Conservation (phyloP, 1,284 basidiomycete genomes). For the Lentinula novae-zelandiae region DNA sequence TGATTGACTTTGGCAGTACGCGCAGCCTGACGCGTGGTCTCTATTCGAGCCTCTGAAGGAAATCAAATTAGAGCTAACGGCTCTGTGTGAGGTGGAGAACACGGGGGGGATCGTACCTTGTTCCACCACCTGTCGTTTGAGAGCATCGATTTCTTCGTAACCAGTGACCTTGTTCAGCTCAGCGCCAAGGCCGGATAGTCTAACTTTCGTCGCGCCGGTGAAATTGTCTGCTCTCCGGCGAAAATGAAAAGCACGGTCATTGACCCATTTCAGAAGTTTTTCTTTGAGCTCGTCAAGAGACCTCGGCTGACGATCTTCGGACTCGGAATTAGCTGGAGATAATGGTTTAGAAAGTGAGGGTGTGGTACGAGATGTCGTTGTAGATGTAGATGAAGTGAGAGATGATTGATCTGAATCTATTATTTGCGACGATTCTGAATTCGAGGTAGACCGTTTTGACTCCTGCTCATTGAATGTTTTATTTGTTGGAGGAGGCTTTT, state of each 20-base stretch:
- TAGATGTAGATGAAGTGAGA: background rate
- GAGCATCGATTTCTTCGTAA: constrained; percentile 83
- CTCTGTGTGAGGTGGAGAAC: background rate
- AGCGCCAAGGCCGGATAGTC: constrained; percentile 69
- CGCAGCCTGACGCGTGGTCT: constrained; percentile 54
- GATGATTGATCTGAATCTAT: background rate
- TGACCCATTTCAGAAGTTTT: constrained; percentile 49
- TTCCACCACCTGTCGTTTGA: constrained; percentile 76
- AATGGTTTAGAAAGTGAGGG: background rate
- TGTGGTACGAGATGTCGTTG: background rate
- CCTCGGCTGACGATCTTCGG: background rate
- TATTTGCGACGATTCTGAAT: background rate
- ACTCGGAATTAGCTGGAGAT: background rate
- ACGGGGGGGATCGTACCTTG: constrained; percentile 54
- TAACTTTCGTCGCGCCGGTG: constrained; percentile 49
- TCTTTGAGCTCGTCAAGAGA: constrained; percentile 27
- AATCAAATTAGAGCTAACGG: background rate
- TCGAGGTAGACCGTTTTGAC: background rate
- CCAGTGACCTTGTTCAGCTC: constrained; percentile 86
- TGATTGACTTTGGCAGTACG: constrained; percentile 70
- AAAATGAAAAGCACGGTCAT: constrained; percentile 41
- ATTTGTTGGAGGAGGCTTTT: background rate
- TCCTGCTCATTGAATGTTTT: background rate
- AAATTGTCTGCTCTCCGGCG: constrained; percentile 55
- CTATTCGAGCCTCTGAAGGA: constrained; percentile 59